These are phyloP conservation scores for Atalantia buxifolia DNA, from an alignment of 345 rosid species.

Conservation along the genomic window DNA sequence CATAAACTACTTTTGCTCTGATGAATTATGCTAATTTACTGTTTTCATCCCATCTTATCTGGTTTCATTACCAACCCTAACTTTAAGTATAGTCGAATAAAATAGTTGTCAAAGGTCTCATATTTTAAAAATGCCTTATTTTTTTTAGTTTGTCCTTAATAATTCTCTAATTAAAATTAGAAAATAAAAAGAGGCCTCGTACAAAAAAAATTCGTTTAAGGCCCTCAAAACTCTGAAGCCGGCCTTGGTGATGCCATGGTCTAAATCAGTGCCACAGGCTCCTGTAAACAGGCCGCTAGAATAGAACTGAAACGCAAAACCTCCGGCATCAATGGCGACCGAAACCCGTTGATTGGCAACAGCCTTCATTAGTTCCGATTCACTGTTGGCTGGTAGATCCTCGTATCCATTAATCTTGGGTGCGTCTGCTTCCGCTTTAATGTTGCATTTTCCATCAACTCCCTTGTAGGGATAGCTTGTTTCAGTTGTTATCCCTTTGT, in stretches of 20 bases:
- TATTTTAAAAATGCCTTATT: too few species aligned
- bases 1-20: background rate
- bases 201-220: too few species aligned
- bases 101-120: too few species aligned
- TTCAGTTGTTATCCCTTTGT: background rate
- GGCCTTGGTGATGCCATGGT: background rate
- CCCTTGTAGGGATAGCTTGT: too few species aligned
- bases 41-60: background rate
- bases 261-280: background rate
- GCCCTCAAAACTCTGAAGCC: too few species aligned
- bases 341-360: background rate
- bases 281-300: background rate
- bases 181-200: too few species aligned
- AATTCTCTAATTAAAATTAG: too few species aligned
- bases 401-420: background rate
- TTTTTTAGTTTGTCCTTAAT: too few species aligned
- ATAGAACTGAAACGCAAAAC: background rate
- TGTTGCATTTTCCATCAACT: background rate
- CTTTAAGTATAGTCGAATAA: too few species aligned
- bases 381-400: background rate
- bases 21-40: background rate
- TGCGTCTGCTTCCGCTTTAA: background rate
- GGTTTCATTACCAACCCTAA: too few species aligned
- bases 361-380: background rate
- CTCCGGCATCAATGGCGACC: background rate